Evolutionary conservation across 116 monocot genomes (phyloP), one percentile per base, ranked within the genome.

Genomic region (Dioscorea cayenensis): DNA sequence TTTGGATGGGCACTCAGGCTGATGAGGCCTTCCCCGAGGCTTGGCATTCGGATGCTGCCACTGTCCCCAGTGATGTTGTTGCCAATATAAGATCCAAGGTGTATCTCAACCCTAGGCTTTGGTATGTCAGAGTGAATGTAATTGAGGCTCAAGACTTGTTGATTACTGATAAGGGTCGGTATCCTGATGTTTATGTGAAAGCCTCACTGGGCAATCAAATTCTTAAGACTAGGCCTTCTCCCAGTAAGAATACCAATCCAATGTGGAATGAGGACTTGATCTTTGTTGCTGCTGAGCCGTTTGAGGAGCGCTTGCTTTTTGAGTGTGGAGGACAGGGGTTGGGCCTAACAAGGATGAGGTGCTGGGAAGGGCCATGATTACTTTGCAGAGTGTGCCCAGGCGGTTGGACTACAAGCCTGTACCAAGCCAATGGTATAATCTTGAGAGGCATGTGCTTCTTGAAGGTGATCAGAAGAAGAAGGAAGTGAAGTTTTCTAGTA

Each of bases 21-120:
- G 84, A 84, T 19, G 84, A 84, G 60, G 84, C 79, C 7, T 84
- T 84, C 27, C 76, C 79, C 1, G 84, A 84, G 16, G 79, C 84
- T 23, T 84, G 84, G 84, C 79, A 84, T 48, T 72, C 84, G 1
- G 84, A 84, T 43, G 79, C 79, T 6, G 69, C 76, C 3, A 16
- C 77, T 14, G 77, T 77, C 10, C 76, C 72, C 7, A 69, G 79
- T 16, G 83, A 84, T 14, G 76, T 60, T 16, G 50, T 79, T 7
- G 72, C 63, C n/a, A 79, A 70, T 58, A 71, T 84, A 19, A 50
- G 77, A 7, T 84, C 84, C 25, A 84, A 84, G 70, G 84, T 84
- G 1, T 84, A 84, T 69, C 70, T 80, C 60, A 70, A 79, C 0
- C 84, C 84, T 5, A 84, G 74, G 66, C 73, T 84, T 11, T 84